These are phyloP conservation scores for Zymoseptoria brevis DNA, from an alignment of 2,329 filamentous ascomycete species.

Conservation along the genomic window DNA sequence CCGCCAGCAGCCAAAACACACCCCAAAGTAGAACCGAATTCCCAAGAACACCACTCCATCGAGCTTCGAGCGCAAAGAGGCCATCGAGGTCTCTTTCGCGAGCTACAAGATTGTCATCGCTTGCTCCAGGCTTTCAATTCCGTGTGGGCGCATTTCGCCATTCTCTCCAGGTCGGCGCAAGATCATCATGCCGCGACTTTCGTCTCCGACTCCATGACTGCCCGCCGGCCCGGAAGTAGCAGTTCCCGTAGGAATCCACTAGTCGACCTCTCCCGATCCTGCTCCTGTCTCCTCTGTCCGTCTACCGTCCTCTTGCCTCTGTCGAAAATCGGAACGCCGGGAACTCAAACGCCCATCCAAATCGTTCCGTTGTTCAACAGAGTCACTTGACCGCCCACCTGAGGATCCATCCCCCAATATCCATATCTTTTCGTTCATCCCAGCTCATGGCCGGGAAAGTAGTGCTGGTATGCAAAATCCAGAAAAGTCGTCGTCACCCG, in stretches of 20 bases:
- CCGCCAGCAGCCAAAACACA: background rate
- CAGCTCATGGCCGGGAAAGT: background rate
- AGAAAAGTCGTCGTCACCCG: slow-evolving; percentile 6
- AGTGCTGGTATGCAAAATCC: background rate
- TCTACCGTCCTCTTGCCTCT: background rate
- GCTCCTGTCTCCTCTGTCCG: background rate
- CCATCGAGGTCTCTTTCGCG: slow-evolving; percentile 10
- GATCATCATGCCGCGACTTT: slow-evolving; percentile 11
- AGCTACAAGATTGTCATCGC: slow-evolving; percentile 29
- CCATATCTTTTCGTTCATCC: background rate
- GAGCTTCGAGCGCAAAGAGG: slow-evolving; percentile 14
- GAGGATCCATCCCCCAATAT: background rate
- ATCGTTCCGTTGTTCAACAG: no score
- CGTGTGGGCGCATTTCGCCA: background rate
- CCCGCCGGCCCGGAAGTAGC: background rate
- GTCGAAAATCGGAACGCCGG: no score
- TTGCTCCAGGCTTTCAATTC: background rate
- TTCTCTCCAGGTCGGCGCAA: slow-evolving; percentile 8
- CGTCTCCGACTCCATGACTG: slow-evolving; percentile 4
- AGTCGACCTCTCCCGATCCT: background rate
- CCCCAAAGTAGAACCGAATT: background rate
- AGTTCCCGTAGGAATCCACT: slow-evolving; percentile 1
- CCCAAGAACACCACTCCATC: slow-evolving; percentile 18
- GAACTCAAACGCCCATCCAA: no score
- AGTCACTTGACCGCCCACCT: no score